Evolutionary conservation across 2,329 filamentous ascomycete species (phyloP).

Genomic region (Lecanicillium sp.): DNA sequence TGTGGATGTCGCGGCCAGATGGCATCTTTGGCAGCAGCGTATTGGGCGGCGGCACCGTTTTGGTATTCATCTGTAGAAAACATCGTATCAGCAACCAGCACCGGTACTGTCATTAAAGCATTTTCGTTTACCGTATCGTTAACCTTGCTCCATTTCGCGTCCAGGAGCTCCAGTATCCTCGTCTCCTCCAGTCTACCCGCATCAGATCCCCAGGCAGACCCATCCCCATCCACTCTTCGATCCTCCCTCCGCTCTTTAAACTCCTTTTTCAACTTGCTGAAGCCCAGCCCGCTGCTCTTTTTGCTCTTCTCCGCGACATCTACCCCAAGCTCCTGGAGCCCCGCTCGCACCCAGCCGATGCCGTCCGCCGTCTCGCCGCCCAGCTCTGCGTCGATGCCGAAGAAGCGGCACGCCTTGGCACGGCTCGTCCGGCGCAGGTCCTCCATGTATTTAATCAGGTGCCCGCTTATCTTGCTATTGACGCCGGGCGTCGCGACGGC

Average conservation of each 20-base stretch:
- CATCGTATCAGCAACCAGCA: constrained; percentile 7
- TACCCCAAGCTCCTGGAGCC: constrained; percentile 67
- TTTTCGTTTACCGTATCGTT: constrained; percentile 74
- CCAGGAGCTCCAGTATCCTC: constrained; percentile 77
- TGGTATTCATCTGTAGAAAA: constrained; percentile 63
- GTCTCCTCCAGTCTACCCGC: constrained; percentile 80
- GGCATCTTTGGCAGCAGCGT: constrained; percentile 74
- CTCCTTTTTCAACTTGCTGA: constrained; percentile 64
- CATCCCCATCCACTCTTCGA: constrained; percentile 63
- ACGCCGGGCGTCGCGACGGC: constrained; percentile 25
- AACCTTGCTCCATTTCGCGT: constrained; percentile 83
- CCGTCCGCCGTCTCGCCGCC: constrained; percentile 75
- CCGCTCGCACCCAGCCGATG: constrained; percentile 80
- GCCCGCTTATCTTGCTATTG: constrained; percentile 52
- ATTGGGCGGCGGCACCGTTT: constrained; percentile 64
- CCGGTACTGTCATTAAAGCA: fast-evolving
- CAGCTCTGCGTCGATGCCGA: constrained; percentile 83
- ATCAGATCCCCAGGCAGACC: constrained; percentile 69
- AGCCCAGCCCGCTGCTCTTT: constrained; percentile 43
- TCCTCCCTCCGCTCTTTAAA: constrained; percentile 76
- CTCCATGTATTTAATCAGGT: constrained; percentile 65
- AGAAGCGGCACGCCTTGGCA: constrained; percentile 82
- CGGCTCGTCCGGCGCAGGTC: constrained; percentile 69
- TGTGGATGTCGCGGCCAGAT: constrained; percentile 80
- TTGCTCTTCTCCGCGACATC: constrained; percentile 41